Conservation (phyloP, 371 early-diverging fungal genomes). For the Mortierella sp. region DNA sequence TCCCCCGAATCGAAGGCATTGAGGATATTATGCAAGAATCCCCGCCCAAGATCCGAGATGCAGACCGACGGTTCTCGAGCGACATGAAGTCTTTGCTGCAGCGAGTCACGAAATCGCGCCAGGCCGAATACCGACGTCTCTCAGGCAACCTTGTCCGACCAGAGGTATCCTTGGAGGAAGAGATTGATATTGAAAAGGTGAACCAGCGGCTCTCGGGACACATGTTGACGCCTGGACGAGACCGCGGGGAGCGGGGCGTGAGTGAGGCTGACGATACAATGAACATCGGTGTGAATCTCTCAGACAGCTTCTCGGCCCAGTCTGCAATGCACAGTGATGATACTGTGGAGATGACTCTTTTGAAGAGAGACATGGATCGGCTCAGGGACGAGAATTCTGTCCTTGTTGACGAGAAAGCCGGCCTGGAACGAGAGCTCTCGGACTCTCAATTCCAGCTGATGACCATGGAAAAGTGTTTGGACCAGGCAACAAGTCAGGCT, state of each 20-base stretch:
- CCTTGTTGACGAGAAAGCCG: conserved; percentile 35
- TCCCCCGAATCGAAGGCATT: conserved; percentile 34
- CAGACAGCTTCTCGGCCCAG: conserved; percentile 38
- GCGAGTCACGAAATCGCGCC: conserved; percentile 35
- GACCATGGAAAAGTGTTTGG: conserved; percentile 44
- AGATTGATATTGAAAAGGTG: too few species aligned
- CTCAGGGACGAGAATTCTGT: conserved; percentile 48
- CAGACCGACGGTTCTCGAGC: conserved; percentile 42
- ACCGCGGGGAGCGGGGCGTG: not conserved
- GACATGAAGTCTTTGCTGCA: conserved; percentile 50
- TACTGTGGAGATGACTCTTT: conserved; percentile 41
- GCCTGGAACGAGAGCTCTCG: conserved; percentile 28
- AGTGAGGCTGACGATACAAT: not conserved
- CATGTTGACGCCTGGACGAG: not conserved
- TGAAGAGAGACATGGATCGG: conserved; percentile 48
- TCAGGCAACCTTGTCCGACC: conserved; percentile 34
- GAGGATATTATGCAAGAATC: conserved; percentile 52
- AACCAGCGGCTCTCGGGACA: not conserved
- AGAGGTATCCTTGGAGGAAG: too few species aligned
- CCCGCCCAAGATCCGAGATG: conserved; percentile 43
- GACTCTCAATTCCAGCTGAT: conserved; percentile 44
- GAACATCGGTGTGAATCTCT: conserved; percentile 30
- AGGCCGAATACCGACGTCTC: conserved; percentile 43
- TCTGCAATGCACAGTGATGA: conserved; percentile 50
- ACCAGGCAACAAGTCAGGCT: conserved; percentile 44